A percentile compares a stretch with the other conserved stretches of the same genome.
phyloP scores from a whole-genome alignment of 1,284 basidiomycete species.

The Ganoderma leucocontextum region DNA sequence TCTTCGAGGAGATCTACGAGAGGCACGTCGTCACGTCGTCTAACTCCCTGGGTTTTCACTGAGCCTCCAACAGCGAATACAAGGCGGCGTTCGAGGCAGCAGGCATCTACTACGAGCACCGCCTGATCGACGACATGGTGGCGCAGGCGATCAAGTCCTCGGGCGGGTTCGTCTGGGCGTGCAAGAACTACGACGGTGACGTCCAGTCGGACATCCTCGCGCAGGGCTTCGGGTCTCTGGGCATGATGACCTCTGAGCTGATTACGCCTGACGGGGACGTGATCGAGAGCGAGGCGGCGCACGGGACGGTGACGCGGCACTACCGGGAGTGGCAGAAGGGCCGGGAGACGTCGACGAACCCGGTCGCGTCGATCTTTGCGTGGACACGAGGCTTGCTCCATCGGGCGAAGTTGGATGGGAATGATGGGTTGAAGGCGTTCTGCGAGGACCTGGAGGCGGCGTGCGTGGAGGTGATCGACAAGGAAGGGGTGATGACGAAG shows the following conservation, averaged over 20 bases:
- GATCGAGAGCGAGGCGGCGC: constrained; percentile 95
- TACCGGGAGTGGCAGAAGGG: constrained; percentile 98
- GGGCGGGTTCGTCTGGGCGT: constrained; percentile 98
- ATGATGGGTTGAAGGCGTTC: constrained; percentile 80
- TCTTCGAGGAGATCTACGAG: constrained; percentile 96
- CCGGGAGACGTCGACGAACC: constrained; percentile 96
- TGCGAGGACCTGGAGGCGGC: constrained; percentile 85
- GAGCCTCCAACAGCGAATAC: constrained; percentile 63
- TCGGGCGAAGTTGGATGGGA: constrained; percentile 92
- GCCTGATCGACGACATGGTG: constrained; percentile 94
- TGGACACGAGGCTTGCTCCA: constrained; percentile 97
- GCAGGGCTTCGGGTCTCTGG: constrained; percentile 93
- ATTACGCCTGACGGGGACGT: constrained; percentile 95
- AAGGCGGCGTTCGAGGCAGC: constrained; percentile 82
- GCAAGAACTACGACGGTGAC: constrained; percentile 98
- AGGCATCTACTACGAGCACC: constrained; percentile 97
- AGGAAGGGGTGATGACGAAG: constrained; percentile 94
- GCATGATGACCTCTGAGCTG: constrained; percentile 98
- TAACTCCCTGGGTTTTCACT: not conserved
- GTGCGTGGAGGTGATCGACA: constrained; percentile 93
- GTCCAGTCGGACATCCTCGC: constrained; percentile 93
- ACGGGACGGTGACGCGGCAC: constrained; percentile 93
- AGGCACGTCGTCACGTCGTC: constrained; percentile 46
- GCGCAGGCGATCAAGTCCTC: constrained; percentile 97
- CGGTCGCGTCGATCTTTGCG: constrained; percentile 97